A percentile compares a stretch with the other conserved stretches of the same genome.
Evolutionary conservation across 768 basidiomycete species (phyloP).

Genomic region (Lactarius tabidus): DNA sequence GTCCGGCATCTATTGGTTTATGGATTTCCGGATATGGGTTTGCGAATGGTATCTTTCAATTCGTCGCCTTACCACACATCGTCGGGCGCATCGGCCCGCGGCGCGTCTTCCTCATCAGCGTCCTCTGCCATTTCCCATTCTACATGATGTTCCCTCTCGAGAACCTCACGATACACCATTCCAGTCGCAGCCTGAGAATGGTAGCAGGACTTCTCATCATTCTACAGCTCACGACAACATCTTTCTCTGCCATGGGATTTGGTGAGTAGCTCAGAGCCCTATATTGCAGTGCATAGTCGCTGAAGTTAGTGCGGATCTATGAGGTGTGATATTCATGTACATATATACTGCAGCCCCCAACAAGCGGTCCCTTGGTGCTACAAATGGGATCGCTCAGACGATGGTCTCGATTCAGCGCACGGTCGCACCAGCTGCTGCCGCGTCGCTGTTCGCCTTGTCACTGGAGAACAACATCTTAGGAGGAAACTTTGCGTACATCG

Average conservation of each 20-base stretch:
- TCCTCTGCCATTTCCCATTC: constrained; percentile 28
- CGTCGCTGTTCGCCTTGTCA: no score
- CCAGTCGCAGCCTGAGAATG: neutral
- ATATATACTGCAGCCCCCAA: constrained; percentile 63
- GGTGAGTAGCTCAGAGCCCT: neutral
- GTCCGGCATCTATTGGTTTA: no score
- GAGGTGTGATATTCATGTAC: constrained; percentile 70
- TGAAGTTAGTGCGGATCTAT: constrained; percentile 18
- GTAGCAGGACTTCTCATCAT: neutral
- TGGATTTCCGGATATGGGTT: constrained; percentile 37
- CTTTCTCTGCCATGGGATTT: constrained; percentile 13
- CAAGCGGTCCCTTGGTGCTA: constrained; percentile 59
- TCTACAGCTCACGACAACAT: constrained; percentile 10
- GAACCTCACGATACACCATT: constrained; percentile 1
- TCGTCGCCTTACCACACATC: constrained; percentile 36
- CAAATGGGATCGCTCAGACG: constrained; percentile 50
- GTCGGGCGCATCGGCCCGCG: constrained; percentile 37
- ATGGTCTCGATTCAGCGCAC: constrained; percentile 38
- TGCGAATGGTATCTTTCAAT: constrained; percentile 38
- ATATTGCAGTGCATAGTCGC: neutral
- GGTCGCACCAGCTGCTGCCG: constrained; percentile 54
- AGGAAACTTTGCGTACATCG: constrained; percentile 32
- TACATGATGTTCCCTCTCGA: constrained; percentile 32
- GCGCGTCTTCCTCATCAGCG: constrained; percentile 30
- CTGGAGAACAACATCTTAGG: constrained; percentile 44